Conservation (phyloP, 345 rosid genomes). For the Mallotus nudiflorus region DNA sequence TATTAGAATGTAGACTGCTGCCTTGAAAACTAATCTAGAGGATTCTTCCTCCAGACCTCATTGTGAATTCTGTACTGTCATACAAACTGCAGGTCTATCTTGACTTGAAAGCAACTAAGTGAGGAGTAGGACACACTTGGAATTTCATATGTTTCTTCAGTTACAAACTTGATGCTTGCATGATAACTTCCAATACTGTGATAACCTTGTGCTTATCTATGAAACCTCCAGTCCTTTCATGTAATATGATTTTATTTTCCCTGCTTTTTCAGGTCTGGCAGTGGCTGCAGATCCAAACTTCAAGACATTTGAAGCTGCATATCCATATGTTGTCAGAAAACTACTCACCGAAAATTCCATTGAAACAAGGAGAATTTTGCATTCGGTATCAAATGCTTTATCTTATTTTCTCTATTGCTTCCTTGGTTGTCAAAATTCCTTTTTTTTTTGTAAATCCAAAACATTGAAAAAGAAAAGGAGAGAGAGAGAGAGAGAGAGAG, state of each 20-base stretch:
- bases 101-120: not conserved
- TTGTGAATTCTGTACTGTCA: not conserved
- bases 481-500: not conserved
- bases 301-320: slow-evolving; percentile 92
- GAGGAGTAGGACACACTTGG: not conserved
- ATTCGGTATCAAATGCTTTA: slow-evolving; percentile 56
- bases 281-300: slow-evolving; percentile 75
- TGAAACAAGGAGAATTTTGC: slow-evolving; percentile 66
- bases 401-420: not conserved
- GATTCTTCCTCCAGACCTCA: not conserved
- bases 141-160: slow-evolving; percentile 3
- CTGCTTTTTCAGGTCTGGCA: slow-evolving; percentile 69
- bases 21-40: not conserved
- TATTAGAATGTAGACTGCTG: not conserved
- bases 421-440: not conserved
- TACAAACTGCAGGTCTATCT: not conserved
- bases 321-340: slow-evolving; percentile 83
- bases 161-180: not conserved
- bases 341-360: slow-evolving; percentile 80
- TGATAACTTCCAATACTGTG: not conserved
- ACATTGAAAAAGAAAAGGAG: not conserved
- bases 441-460: not conserved
- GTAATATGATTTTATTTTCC: not conserved
- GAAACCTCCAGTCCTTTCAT: not conserved
- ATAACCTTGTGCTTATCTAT: not conserved